Base-by-base conservation (phyloP, 2,329 filamentous ascomycete species). In the Hymenoscyphus linearis region DNA sequence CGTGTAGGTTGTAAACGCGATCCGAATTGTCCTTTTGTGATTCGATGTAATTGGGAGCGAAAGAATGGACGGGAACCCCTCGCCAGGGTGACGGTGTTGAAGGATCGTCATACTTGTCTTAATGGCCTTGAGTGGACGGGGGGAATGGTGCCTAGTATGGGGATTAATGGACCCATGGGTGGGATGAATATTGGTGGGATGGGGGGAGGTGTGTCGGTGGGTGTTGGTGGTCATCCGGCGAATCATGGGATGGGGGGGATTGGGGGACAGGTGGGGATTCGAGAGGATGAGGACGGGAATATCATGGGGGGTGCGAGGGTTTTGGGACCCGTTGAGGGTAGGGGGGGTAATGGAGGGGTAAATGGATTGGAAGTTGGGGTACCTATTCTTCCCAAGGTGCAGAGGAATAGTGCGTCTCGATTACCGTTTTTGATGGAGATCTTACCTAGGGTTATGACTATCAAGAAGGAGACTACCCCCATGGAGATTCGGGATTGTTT, bases 351-450 rank as follows among this genome's bases (percentile, higher is more conserved):
- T 44, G 59, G 58, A 4, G 44, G 57, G 50, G n/a, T 13, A 2
- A 16, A 16, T 22, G 18, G 25, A 12, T 12, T 25, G 12, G 31
- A 55, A 25, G 53, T 55, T n/a, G 14, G 52, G 37, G 31, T 69
- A 13, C 70, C 71, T 18, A 67, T 71, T 13, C 36, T 71, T 9
- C 70, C 70, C 2, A 72, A 72, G 57, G 71, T 72, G 0, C 71
- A 72, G 58, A 66, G 71, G 55, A 73, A 72, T 65, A 68, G 64
- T 16, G 71, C 71, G 27, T 64, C 59, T 36, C 62, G 71, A 58
- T 52, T 87, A 35, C 76, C 77, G 52, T 87, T 87, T 70, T 76
- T 87, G 2, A 78, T 83, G 68, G 84, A 87, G 62, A 81, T 81
- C 58, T 76, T 87, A 5, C 82, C 83, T 16, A 79, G 83, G 58